Base-by-base conservation (phyloP, 495 filamentous ascomycete species). In the Annulohypoxylon bovei region DNA sequence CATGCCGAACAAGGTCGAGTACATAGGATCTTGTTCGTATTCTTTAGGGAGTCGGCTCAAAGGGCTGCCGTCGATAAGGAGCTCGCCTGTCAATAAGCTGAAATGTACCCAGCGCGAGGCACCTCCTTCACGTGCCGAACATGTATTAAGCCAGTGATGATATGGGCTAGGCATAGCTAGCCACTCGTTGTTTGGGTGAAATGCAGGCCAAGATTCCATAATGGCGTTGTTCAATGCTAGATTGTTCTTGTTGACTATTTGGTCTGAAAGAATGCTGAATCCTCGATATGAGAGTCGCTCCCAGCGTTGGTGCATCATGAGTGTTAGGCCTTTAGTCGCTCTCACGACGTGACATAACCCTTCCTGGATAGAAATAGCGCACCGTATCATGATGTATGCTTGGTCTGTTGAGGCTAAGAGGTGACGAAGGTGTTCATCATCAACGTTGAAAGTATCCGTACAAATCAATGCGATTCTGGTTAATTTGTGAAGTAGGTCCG, bases 11-110 rank as follows among this genome's bases (percentile, higher is more conserved):
- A 77, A 77, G 60, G 67, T 58, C 0, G 9, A 2, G 46, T 81
- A 83, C 2, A 65, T 75, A 0, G 20, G 0, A 47, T 87, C 81
- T 3, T 55, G 35, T 32, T 82, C 74, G 60, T 85, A 90, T 5
- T 81, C 65, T 4, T 23, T 12, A 0, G 88, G 88, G 0, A 89
- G 79, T 20, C 83, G 80, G 11, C 79, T 75, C 9, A 89, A 65
- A 0, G 87, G 88, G 0, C 73, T 66, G 1, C 86, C 87, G 62
- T 90, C 80, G 12, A 91, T 80, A 20, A 90, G 81, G 2, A 91
- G 79, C 32, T 82, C 76, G 0, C 87, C 87, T 1, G 79, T 85
- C 18, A 91, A 71, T 4, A 88, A 39, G 68, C 90, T 88, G 68
- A 80, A 87, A 22, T 85, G 80, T 2, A 89, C 79, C 1, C 20